Conservation (phyloP, 2,329 filamentous ascomycete genomes). For the Colletotrichum trifolii region DNA sequence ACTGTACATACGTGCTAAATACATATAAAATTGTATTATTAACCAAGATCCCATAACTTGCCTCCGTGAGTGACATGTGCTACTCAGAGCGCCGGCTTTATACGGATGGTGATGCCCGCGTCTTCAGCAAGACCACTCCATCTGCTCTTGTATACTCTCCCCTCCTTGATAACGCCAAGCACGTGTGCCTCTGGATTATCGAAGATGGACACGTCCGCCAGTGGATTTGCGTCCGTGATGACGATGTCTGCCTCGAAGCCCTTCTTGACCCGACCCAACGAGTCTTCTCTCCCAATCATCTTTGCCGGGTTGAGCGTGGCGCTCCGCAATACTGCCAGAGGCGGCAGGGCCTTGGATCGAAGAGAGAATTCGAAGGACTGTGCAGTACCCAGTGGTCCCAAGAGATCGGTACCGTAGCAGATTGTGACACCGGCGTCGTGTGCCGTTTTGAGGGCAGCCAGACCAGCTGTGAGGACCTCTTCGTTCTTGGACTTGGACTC, state of each 20-base stretch:
- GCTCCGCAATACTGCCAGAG: constrained; percentile 42
- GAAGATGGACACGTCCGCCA: constrained; percentile 64
- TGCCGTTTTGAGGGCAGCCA: constrained; percentile 60
- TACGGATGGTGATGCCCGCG: constrained; percentile 28
- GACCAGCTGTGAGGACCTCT: constrained; percentile 58
- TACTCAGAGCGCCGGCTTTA: constrained; percentile 22
- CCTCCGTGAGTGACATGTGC: background rate
- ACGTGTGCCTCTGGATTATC: constrained; percentile 57
- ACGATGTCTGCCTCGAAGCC: constrained; percentile 66
- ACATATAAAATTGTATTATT: too few relatives aligned
- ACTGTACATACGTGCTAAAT: background rate
- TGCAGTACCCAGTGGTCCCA: constrained; percentile 45
- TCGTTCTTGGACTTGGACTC: constrained; percentile 60
- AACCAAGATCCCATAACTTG: too few relatives aligned
- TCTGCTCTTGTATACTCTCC: constrained; percentile 51
- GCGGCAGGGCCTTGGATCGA: constrained; percentile 40
- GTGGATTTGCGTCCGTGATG: constrained; percentile 62
- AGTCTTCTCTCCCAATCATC: constrained; percentile 57
- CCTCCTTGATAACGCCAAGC: constrained; percentile 65
- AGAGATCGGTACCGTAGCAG: constrained; percentile 61
- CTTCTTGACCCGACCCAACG: constrained; percentile 60
- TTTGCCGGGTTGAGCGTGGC: constrained; percentile 60
- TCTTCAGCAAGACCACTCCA: constrained; percentile 39
- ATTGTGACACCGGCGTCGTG: constrained; percentile 64
- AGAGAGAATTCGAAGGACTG: constrained; percentile 48